Evolutionary conservation across 441 rosid genomes (phyloP).

Genomic region (Kokia cookei): DNA sequence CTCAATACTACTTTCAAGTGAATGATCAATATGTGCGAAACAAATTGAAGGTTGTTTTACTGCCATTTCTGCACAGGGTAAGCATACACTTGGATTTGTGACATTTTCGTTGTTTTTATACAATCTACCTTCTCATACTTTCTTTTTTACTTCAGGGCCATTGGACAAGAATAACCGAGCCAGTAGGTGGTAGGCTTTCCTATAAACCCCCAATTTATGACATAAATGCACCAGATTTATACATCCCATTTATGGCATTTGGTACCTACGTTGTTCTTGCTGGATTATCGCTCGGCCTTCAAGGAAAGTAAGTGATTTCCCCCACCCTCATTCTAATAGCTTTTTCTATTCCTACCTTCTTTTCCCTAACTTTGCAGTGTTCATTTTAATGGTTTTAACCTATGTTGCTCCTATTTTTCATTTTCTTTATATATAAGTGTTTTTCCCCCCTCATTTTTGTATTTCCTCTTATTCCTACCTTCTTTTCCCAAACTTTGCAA

Average conservation of each 20-base stretch:
- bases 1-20: conserved; percentile 96
- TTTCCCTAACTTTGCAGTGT: not conserved
- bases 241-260: conserved; percentile 93
- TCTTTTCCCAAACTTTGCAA: not conserved
- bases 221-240: conserved; percentile 91
- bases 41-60: conserved; percentile 81
- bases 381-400: not conserved
- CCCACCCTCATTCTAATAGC: not conserved
- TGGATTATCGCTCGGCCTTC: conserved; percentile 76
- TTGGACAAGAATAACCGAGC: conserved; percentile 90
- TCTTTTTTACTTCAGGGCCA: conserved; percentile 56
- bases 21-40: conserved; percentile 91
- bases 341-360: not conserved
- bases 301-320: conserved; percentile 67
- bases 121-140: conserved; percentile 10
- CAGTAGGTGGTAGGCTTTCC: conserved; percentile 93
- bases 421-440: conserved; percentile 29
- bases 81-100: conserved; percentile 3
- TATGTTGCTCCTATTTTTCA: not conserved
- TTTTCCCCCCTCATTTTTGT: not conserved
- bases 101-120: not conserved
- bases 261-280: conserved; percentile 90
- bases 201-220: conserved; percentile 86
- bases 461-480: not conserved
- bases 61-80: conserved; percentile 92